These are phyloP conservation scores for Dillenia suffruticosa DNA, from an alignment of 164 flowering plant genomes.

Conservation along the genomic window DNA sequence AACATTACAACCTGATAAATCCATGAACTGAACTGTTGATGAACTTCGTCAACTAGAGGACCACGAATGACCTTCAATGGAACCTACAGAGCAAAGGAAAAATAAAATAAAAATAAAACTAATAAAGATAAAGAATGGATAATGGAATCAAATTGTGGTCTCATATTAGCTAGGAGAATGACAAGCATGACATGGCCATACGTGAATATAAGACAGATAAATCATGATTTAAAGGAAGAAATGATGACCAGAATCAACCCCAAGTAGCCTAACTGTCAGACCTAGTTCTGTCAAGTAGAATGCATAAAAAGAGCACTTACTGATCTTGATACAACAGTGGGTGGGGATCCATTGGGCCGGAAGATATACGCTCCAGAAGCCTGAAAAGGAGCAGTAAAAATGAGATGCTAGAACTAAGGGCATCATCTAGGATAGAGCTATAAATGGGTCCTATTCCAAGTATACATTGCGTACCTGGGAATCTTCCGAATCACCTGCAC, in stretches of 20 bases:
- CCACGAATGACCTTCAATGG: slow-evolving; percentile 63
- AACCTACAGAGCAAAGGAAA: slow-evolving; percentile 32
- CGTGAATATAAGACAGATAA: background rate
- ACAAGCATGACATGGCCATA: too few species aligned
- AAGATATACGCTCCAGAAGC: slow-evolving; percentile 90
- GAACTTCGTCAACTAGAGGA: slow-evolving; percentile 71
- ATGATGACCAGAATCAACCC: too few species aligned
- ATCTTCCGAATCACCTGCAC: slow-evolving; percentile 38
- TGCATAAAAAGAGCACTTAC: slow-evolving; percentile 36
- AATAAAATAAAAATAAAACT: background rate
- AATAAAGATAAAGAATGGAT: background rate
- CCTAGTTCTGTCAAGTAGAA: too few species aligned
- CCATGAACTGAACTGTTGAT: slow-evolving; percentile 81
- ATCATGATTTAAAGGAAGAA: background rate
- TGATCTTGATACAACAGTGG: slow-evolving; percentile 44
- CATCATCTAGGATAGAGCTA: too few species aligned
- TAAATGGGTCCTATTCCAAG: background rate
- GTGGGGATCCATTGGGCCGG: slow-evolving; percentile 51
- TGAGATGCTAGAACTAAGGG: slow-evolving; percentile 4
- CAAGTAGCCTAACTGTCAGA: too few species aligned
- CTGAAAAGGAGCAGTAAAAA: slow-evolving; percentile 25
- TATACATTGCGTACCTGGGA: slow-evolving; percentile 33
- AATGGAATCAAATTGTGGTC: background rate
- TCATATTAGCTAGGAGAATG: too few species aligned
- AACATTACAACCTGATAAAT: slow-evolving; percentile 59